These are phyloP conservation scores for Saccharomycopsis sp. DNA, from an alignment of 805 yeast genomes.

Conservation along the genomic window DNA sequence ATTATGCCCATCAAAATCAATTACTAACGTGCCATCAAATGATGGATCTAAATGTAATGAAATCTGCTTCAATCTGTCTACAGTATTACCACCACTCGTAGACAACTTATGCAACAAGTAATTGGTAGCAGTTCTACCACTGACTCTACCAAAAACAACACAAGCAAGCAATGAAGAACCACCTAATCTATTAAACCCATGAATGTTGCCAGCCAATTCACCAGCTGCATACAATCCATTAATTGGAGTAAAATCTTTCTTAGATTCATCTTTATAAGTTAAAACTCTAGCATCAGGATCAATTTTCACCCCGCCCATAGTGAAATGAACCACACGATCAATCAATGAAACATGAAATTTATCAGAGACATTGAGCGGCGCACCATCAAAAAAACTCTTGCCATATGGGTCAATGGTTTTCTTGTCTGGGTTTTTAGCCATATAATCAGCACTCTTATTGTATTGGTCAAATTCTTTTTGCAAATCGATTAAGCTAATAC, in stretches of 20 bases:
- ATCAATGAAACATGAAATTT: constrained; percentile 45
- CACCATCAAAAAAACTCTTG: constrained; percentile 41
- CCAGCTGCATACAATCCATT: constrained; percentile 48
- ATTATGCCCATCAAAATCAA: constrained; percentile 29
- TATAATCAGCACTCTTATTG: constrained; percentile 31
- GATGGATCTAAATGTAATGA: constrained; percentile 39
- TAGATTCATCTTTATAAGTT: constrained; percentile 26
- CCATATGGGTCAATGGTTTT: constrained; percentile 35
- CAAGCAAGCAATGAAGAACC: constrained; percentile 51
- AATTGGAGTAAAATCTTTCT: constrained; percentile 27
- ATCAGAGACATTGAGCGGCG: constrained; percentile 34
- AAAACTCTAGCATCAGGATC: constrained; percentile 38
- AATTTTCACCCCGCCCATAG: constrained; percentile 63
- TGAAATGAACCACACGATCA: constrained; percentile 54
- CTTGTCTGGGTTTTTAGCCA: constrained; percentile 25
- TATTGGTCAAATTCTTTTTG: constrained; percentile 33
- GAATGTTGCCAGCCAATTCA: constrained; percentile 54
- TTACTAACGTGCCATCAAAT: constrained; percentile 29
- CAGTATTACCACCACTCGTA: constrained; percentile 25
- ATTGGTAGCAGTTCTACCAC: constrained; percentile 35
- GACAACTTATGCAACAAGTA: constrained; percentile 29
- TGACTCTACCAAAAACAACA: constrained; percentile 44
- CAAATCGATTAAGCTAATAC: constrained; percentile 29
- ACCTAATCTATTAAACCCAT: constrained; percentile 48
- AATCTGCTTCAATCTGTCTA: constrained; percentile 35